Evolutionary conservation across 805 yeast genomes (phyloP).

Genomic region (Saccharomyces cerevisiae): DNA sequence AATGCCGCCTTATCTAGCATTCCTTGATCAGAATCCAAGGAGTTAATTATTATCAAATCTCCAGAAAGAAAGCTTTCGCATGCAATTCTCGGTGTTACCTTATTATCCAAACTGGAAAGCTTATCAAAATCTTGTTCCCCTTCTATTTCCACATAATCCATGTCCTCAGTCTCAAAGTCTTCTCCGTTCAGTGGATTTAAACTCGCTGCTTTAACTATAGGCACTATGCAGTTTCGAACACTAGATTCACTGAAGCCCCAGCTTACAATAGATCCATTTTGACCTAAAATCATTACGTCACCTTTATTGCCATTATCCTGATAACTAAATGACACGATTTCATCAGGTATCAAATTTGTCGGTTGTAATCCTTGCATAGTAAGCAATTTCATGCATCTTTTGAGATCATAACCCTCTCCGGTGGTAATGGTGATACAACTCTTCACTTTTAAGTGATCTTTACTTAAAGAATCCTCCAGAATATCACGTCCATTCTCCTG

Average conservation of each 20-base stretch:
- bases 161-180: slow-evolving; percentile 68
- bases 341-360: slow-evolving; percentile 53
- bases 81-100: slow-evolving; percentile 2
- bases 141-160: slow-evolving; percentile 58
- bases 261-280: slow-evolving; percentile 73
- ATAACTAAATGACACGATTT: slow-evolving; percentile 50
- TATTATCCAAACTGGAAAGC: background rate
- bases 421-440: slow-evolving; percentile 66
- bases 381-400: slow-evolving; percentile 31
- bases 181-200: slow-evolving; percentile 34
- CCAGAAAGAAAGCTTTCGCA: slow-evolving; percentile 46
- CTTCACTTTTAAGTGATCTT: slow-evolving; percentile 7
- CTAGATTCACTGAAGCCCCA: slow-evolving; percentile 68
- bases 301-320: slow-evolving; percentile 30
- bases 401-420: slow-evolving; percentile 63
- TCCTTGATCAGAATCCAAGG: slow-evolving; percentile 37
- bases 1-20: slow-evolving; percentile 78
- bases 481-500: background rate
- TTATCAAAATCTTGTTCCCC: slow-evolving; percentile 4
- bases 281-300: slow-evolving; percentile 56
- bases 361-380: slow-evolving; percentile 29
- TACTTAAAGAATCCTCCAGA: slow-evolving; percentile 3
- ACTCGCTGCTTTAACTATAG: slow-evolving; percentile 44
- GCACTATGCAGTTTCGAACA: slow-evolving; percentile 40
- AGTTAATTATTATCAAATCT: slow-evolving; percentile 64